Percentiles rank a stretch among this genome's conserved stretches.
Conservation (phyloP, 148 eudicot species). For the Silene uniflora region DNA sequence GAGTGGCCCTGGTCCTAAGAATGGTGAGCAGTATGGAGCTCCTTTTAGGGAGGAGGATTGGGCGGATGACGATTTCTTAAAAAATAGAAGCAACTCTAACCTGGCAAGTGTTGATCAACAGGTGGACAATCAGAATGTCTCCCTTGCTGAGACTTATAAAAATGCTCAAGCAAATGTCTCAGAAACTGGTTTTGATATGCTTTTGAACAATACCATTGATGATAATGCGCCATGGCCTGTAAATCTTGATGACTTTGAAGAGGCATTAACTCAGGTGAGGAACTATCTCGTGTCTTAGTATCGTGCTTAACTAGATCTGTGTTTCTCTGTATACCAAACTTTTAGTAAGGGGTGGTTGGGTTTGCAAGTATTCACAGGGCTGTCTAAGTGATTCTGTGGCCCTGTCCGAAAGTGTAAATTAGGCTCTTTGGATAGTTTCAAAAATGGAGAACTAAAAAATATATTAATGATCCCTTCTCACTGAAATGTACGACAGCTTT, state of each 20-base stretch:
- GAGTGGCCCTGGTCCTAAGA: slow-evolving; percentile 95
- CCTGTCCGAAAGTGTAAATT: no score
- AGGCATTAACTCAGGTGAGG: slow-evolving; percentile 38
- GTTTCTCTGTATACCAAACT: neutral
- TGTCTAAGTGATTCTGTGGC: no score
- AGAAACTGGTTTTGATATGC: neutral
- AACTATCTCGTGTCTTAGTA: slow-evolving; percentile 10
- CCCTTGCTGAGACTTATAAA: slow-evolving; percentile 11
- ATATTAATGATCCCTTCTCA: no score
- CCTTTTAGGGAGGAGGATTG: slow-evolving; percentile 91
- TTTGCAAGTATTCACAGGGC: no score
- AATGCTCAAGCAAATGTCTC: slow-evolving; percentile 7
- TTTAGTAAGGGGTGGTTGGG: neutral
- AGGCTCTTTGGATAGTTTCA: no score
- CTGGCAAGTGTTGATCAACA: slow-evolving; percentile 24
- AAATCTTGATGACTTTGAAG: slow-evolving; percentile 24
- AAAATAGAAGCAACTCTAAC: slow-evolving; percentile 21
- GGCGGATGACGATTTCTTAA: slow-evolving; percentile 51
- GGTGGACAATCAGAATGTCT: slow-evolving; percentile 16
- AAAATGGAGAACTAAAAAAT: no score
- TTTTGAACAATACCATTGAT: slow-evolving; percentile 10
- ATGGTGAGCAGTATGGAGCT: slow-evolving; percentile 97
- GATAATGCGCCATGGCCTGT: slow-evolving; percentile 32
- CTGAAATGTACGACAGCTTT: no score
- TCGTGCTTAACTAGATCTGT: neutral